Evolutionary conservation across 441 rosid species (phyloP), one percentile per base, ranked within the genome.

Genomic region (Adansonia rubrostipa): DNA sequence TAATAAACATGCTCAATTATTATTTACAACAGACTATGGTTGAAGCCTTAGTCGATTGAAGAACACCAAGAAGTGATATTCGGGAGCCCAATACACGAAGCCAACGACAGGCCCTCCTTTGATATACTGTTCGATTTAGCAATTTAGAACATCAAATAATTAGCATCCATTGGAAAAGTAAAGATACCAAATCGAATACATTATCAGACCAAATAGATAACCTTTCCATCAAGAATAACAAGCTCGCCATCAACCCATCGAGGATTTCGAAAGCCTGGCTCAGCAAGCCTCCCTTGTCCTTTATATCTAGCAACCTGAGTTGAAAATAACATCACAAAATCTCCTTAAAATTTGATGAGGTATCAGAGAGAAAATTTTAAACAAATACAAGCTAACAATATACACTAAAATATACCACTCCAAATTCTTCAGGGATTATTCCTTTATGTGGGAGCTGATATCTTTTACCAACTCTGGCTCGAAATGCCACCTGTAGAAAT

Each of bases 211-310:
- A 77, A 71, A 54, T 73, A 33, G 9, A 11, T 11, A 60, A 96
- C 99, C 99, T 96, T 96, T 81, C 99, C 97, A 71, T 94, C 98
- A 50, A 96, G 93, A 87, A 96, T 88, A 79, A 96, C 95, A 81
- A 96, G 95, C 89, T 96, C 98, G 44, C 99, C 99, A 61, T 96
- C 98, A 83, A 96, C 99, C 99, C 99, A 96, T 84, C 92, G 87
- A 45, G 97, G 97, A 74, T 92, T 92, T 72, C 79, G 91, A 79
- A 86, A 94, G 62, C 99, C 99, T 53, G 94, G 95, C 76, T 94
- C 98, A 70, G 98, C 96, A 74, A 96, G 93, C 87, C 97, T 92
- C 71, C 99, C 99, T 83, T 96, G 97, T 70, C 98, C 99, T 88
- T 85, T 92, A 83, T 96, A 96, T 81, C 98, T 87, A 82, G 97